A percentile compares a stretch with the other conserved stretches of the same genome.
These are phyloP conservation scores for Didymella sp. DNA, from an alignment of 2,329 filamentous ascomycete species.

Conservation along the genomic window DNA sequence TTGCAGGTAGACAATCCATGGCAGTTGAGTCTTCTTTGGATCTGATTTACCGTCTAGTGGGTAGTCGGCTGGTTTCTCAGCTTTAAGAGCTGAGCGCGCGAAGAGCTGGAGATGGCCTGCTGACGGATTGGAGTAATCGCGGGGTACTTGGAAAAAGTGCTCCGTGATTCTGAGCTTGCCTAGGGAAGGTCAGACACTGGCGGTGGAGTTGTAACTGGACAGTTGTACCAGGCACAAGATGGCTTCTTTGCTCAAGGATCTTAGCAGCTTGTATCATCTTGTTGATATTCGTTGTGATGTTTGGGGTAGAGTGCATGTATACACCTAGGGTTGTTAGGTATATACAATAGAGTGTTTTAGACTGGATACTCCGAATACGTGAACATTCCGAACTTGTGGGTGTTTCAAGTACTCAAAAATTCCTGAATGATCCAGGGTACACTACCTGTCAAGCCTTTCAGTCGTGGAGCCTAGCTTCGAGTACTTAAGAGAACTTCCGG, in stretches of 20 bases:
- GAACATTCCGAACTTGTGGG: no score
- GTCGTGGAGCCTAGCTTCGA: no score
- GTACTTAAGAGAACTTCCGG: no score
- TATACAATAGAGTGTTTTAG: no score
- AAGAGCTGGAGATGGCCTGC: conserved; percentile 75
- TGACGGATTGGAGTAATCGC: conserved; percentile 72
- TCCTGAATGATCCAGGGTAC: no score
- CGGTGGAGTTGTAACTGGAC: not conserved
- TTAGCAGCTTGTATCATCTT: conserved; percentile 55
- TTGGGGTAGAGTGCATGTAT: conserved; percentile 21
- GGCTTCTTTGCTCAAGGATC: conserved; percentile 55
- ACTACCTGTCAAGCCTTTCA: no score
- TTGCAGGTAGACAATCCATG: conserved; percentile 76
- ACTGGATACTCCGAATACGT: no score
- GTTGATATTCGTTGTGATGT: conserved; percentile 14
- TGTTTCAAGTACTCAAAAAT: no score
- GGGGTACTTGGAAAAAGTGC: conserved; percentile 84
- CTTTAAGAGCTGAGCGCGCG: conserved; percentile 73
- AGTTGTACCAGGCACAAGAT: conserved; percentile 53
- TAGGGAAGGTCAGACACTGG: conserved; percentile 44
- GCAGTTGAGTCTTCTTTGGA: conserved; percentile 57
- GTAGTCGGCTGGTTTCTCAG: conserved; percentile 66
- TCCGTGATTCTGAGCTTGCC: conserved; percentile 80
- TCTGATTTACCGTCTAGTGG: conserved; percentile 58
- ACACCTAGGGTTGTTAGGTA: no score